Base-by-base conservation (phyloP, 1,139 yeast species). In the Protomyces arabidopsidicola region DNA sequence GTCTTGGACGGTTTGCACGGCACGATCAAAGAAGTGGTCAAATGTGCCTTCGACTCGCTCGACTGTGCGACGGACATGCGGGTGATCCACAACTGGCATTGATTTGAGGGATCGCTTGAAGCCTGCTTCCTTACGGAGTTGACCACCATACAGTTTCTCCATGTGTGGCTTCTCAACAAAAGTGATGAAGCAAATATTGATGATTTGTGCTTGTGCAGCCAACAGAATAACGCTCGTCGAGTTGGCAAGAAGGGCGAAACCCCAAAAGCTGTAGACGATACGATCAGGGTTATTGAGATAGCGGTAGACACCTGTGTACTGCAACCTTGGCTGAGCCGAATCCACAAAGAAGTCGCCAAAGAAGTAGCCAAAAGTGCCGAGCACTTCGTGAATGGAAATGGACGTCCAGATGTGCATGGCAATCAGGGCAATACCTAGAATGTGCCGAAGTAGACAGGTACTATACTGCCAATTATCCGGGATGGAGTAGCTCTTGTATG, bases 321-420 rank as follows among this genome's bases (percentile, higher is more conserved):
- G 85, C 69, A 89, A 78, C 65, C 74, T 72, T 20, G 65, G 64
- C 54, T 82, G 79, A 52, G 77, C 74, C 38, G 83, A 78, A 42
- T 88, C 86, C 69, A 87, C 79, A 74, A 88, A 88, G 75, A 88
- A 88, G 73, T 88, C 96, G 65, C 96, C 96, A 72, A 87, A 88
- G 71, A 88, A 88, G 95, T 95, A 88, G 16, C 96, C 95, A 74
- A 86, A 88, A 68, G 87, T 88, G 2, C 95, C 95, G 69, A 88
- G 84, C 68, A 89, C 86, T 64, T 84, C 84, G 69, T 85, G 81
- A 52, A 88, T 87, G 18, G 90, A 87, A 45, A 79, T 72, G 69
- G 87, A 84, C 50, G 90, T 87, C 88, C 91, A 85, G 34, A 82
- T 73, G 71, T 88, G 96, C 53, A 90, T 78, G 10, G 81, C 71